Base-by-base conservation (phyloP, 2,329 filamentous ascomycete species). In the Xylariaceae sp. region DNA sequence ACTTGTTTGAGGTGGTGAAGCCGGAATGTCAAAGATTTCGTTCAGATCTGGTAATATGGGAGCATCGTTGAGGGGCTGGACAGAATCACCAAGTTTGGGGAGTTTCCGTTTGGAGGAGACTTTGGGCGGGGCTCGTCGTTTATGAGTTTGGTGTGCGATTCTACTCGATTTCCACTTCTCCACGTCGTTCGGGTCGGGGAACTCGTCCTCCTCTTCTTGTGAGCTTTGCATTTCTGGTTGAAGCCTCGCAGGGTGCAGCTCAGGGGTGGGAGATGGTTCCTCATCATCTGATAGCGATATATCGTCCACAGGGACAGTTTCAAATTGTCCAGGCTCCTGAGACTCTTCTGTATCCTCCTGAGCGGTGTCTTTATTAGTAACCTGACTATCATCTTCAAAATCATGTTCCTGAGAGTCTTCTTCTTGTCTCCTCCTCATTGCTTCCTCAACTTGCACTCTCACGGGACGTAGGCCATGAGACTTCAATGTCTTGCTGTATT, bases 391-490 rank as follows among this genome's bases (percentile, higher is more conserved):
- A 3, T 82, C 78, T 49, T 80, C 74, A 45, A 83, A 84, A 5
- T 83, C 80, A 48, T 76, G 74, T 34, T 82, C 79, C 56, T 80
- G 77, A 0, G 76, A 81, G 53, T 80, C 76, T 6, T 79, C 75
- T 11, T 79, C 75, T 29, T 71, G 65, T 16, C 60, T 67, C 67
- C 39, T 70, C 60, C 52, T 71, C 56, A 58, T 68, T 29, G 69
- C 69, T 24, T 72, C 68, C 19, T 71, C 67, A 9, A 67, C 57
- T 6, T 75, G 68, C 36, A 83, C 71, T 50, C 76, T 76, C 29
- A 86, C 66, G 0, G 84, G 84, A 49, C 78, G 79, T 24, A 86
- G 70, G 21, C 84, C 84, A 54, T 83, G 82, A 3, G 78, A 78
- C 64, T 80, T 82, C 63, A 85, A 78, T 17, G 77, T 71, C 3